Conservation (phyloP, 257 asterid species). For the Plantago elongata region DNA sequence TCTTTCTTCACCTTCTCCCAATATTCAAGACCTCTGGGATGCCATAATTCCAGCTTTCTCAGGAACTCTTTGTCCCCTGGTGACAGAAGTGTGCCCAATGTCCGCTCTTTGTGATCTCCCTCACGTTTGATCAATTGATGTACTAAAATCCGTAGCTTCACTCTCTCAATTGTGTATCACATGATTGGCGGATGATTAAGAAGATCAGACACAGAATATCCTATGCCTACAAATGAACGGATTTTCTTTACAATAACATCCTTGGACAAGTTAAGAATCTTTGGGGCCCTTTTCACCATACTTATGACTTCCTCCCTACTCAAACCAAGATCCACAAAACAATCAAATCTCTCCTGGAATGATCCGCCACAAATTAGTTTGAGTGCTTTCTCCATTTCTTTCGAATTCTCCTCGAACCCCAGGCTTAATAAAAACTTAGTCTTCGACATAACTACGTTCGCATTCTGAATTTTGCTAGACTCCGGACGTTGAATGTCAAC, state of each 20-base stretch:
- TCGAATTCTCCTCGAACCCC: conserved; percentile 40
- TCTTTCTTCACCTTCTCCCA: conserved; percentile 51
- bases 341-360: conserved; percentile 49
- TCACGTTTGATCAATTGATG: conserved; percentile 58
- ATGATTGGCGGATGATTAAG: conserved; percentile 35
- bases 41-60: conserved; percentile 43
- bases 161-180: conserved; percentile 38
- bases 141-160: conserved; percentile 31
- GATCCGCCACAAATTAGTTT: conserved; percentile 46
- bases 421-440: conserved; percentile 36
- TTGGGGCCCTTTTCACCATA: conserved; percentile 42
- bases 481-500: neutral
- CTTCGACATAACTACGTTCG: conserved; percentile 31
- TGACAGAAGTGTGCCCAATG: conserved; percentile 60
- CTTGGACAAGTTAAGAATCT: conserved; percentile 41
- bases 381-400: conserved; percentile 41
- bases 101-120: conserved; percentile 34
- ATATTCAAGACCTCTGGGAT: conserved; percentile 46
- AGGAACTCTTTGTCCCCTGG: conserved; percentile 40
- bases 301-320: conserved; percentile 28
- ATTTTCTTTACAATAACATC: conserved; percentile 37
- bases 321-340: conserved; percentile 43
- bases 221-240: conserved; percentile 33
- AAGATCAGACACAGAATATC: conserved; percentile 36
- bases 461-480: conserved; percentile 14